Conservation (phyloP, 2,329 filamentous ascomycete species). For the Iodosphaeria phyllophila region DNA sequence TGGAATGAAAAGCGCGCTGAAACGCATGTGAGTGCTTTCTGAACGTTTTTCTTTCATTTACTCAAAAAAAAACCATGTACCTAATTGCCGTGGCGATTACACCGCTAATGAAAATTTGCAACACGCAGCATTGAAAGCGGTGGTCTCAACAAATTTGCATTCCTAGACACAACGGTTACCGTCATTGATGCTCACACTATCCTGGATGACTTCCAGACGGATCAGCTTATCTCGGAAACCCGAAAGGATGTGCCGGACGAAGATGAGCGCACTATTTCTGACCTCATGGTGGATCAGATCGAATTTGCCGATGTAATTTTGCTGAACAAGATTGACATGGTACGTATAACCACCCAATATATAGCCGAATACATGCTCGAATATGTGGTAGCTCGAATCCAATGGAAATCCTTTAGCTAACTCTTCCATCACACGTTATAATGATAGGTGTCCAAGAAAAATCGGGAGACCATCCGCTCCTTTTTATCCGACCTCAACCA, state of each 20-base stretch:
- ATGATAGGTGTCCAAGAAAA: neutral
- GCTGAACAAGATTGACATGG: conserved; percentile 51
- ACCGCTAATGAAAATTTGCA: neutral
- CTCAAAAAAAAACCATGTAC: neutral
- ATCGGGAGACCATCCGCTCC: conserved; percentile 18
- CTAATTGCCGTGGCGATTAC: neutral
- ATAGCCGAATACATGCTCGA: neutral
- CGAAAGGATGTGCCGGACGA: conserved; percentile 41
- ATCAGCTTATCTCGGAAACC: conserved; percentile 40
- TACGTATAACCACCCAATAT: conserved; percentile 11
- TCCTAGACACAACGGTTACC: conserved; percentile 52
- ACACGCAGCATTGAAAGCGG: conserved; percentile 28
- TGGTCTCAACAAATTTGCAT: conserved; percentile 45
- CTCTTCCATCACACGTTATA: conserved; percentile 2
- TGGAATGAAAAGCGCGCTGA: neutral
- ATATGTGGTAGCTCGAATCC: too few species aligned
- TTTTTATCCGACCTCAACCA: conserved; percentile 46
- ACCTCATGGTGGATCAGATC: conserved; percentile 60
- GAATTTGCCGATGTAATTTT: conserved; percentile 61
- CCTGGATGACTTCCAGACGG: conserved; percentile 52
- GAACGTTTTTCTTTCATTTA: too few species aligned
- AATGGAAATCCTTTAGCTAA: neutral
- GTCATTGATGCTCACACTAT: conserved; percentile 59
- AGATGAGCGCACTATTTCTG: conserved; percentile 56
- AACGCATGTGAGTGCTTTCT: too few species aligned